A percentile compares a stretch with the other conserved stretches of the same genome.
Conservation (phyloP, 768 basidiomycete species). For the Lyophyllum shimeji region DNA sequence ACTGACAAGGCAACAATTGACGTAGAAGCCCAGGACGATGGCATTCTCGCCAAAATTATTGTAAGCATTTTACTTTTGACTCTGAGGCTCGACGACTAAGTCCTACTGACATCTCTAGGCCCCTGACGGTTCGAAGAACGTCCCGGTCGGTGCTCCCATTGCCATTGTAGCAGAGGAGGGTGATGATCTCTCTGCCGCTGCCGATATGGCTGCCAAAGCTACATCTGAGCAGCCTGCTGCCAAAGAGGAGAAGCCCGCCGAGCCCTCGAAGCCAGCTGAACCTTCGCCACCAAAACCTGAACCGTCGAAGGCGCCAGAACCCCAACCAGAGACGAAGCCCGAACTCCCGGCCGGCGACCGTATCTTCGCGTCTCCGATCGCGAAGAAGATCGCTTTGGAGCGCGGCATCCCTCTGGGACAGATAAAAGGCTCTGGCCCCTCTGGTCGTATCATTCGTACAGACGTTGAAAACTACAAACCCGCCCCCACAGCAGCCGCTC, state of each 20-base stretch:
- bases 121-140: slow-evolving; percentile 81
- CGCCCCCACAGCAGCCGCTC: slow-evolving; percentile 40
- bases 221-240: slow-evolving; percentile 45
- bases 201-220: slow-evolving; percentile 67
- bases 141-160: slow-evolving; percentile 85
- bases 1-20: slow-evolving; percentile 99
- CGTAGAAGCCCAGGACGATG: slow-evolving; percentile 98
- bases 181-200: slow-evolving; percentile 86
- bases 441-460: slow-evolving; percentile 90
- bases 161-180: slow-evolving; percentile 94
- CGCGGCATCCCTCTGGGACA: slow-evolving; percentile 87
- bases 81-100: background rate
- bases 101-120: slow-evolving; percentile 43
- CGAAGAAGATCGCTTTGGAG: slow-evolving; percentile 96
- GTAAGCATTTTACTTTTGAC: slow-evolving; percentile 44
- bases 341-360: slow-evolving; percentile 70
- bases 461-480: slow-evolving; percentile 92
- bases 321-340: slow-evolving; percentile 43
- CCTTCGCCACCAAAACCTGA: slow-evolving; percentile 28
- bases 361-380: slow-evolving; percentile 93
- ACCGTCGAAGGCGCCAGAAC: slow-evolving; percentile 26
- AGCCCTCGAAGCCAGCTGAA: slow-evolving; percentile 17
- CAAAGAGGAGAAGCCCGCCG: slow-evolving; percentile 28
- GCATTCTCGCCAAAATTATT: slow-evolving; percentile 94
- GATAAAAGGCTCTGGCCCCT: slow-evolving; percentile 91